Base-by-base conservation (phyloP, 2,329 filamentous ascomycete genomes). In the Botrytis pseudocinerea region DNA sequence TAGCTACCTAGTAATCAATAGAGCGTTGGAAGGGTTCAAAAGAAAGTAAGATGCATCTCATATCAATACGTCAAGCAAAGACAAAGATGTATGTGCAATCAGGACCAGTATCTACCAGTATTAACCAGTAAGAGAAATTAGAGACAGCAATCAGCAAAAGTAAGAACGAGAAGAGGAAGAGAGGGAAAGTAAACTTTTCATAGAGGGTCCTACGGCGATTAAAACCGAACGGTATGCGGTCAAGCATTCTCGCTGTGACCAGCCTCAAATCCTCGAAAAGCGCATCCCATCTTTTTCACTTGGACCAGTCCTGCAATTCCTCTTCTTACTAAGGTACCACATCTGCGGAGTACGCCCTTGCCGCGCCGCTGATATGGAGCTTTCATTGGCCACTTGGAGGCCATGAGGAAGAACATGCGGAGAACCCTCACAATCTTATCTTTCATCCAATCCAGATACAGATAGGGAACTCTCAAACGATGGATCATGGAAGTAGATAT, bases 221-320 rank as follows among this genome's bases (percentile, higher is more conserved):
- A 16, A 28, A 57, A 40, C 46, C 64, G 18, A 32, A 40, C 35
- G 46, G 14, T 54, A 12, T 54, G 46, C 16, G 64, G 46, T 68
- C 42, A 68, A 68, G 65, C 48, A 68, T 57, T 25, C 48, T 68
- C 48, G 65, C 65, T 57, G 48, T 68, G 65, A 68, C 65, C 35
- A 28, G 51, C 51, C 51, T 42, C 7, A 8, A n/a, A 42, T 68
- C 35, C 18, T 28, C 28, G 46, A 66, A 54, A 54, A 54, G 46
- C 16, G n/a, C 32, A 40, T 54, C 8, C 25, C 64, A 54, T 28
- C 32, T 28, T 28, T 66, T 40, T 16, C 64, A 66, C 46, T 54
- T 66, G 12, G 64, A 40, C 32, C 46, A 28, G 64, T 54, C 46
- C 46, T 40, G 46, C 46, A 35, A 68, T 40, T 54, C 38, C 8